Evolutionary conservation across 2,329 filamentous ascomycete species (phyloP).

Genomic region (Colletotrichum chrysophilum): DNA sequence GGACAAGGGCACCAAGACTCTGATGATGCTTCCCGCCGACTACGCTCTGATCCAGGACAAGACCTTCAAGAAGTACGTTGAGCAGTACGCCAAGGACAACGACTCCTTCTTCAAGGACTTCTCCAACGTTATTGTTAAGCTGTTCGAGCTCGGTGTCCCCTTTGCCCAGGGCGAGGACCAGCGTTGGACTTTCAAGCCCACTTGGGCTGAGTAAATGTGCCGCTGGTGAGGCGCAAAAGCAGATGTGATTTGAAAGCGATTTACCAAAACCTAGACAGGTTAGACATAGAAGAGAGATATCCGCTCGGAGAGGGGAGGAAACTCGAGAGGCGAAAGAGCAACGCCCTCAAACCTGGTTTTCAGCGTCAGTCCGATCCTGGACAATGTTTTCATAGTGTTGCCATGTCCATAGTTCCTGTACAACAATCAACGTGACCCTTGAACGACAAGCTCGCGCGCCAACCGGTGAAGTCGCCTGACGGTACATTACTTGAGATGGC

Average conservation of each 20-base stretch:
- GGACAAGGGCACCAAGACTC: slow-evolving; percentile 82
- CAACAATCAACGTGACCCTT: slow-evolving; percentile 4
- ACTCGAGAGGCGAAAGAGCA: neutral
- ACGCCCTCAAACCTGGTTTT: neutral
- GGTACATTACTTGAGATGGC: neutral
- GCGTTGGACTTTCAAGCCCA: slow-evolving; percentile 69
- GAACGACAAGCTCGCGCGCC: neutral
- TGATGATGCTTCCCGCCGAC: slow-evolving; percentile 98
- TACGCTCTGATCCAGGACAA: slow-evolving; percentile 88
- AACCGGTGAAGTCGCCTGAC: neutral
- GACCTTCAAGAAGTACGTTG: slow-evolving; percentile 78
- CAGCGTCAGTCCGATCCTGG: slow-evolving; percentile 4
- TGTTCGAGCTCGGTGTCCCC: slow-evolving; percentile 94
- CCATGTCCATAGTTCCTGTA: slow-evolving; percentile 11
- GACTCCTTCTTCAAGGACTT: slow-evolving; percentile 96
- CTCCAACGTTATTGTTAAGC: slow-evolving; percentile 74
- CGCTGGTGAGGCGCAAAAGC: neutral
- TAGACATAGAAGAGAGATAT: slow-evolving; percentile 19
- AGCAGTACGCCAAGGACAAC: slow-evolving; percentile 91
- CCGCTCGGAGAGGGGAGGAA: neutral
- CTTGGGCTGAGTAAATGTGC: slow-evolving; percentile 21
- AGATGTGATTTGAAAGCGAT: neutral
- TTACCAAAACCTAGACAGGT: neutral
- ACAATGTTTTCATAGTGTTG: slow-evolving; percentile 3
- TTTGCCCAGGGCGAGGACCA: slow-evolving; percentile 70